Conservation (phyloP, 495 filamentous ascomycete genomes). For the Aspergillus bertholletiae region DNA sequence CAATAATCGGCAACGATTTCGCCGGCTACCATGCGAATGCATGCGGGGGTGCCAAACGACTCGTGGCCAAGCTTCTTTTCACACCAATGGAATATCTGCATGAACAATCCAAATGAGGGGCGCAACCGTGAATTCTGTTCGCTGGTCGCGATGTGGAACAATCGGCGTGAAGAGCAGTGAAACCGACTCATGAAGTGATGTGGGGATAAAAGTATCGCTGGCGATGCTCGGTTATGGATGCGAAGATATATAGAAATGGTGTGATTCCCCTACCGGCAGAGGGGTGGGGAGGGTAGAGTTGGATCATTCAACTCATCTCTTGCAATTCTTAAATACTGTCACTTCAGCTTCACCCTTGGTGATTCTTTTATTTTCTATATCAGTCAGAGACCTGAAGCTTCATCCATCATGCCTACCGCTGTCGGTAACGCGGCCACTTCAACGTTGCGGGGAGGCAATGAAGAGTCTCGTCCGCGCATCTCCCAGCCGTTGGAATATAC, state of each 20-base stretch:
- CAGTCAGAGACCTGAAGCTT: background rate
- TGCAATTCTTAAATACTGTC: no score
- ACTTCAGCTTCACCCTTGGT: no score
- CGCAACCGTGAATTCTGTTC: background rate
- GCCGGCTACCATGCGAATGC: background rate
- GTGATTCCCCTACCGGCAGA: no score
- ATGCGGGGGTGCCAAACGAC: background rate
- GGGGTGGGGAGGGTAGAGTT: no score
- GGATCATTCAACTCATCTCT: no score
- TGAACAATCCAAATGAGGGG: background rate
- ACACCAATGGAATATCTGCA: background rate
- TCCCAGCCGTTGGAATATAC: slow-evolving; percentile 40
- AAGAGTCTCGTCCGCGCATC: slow-evolving; percentile 16
- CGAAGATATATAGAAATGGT: background rate
- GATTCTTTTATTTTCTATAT: no score
- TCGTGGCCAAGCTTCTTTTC: background rate
- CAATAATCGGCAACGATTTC: background rate
- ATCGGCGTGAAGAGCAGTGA: background rate
- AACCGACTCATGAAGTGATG: background rate
- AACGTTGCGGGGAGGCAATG: slow-evolving; percentile 18
- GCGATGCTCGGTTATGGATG: background rate
- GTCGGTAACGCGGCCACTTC: slow-evolving; percentile 4
- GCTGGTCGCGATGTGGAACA: background rate
- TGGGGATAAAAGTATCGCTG: background rate
- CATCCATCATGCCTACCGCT: slow-evolving; percentile 14